A percentile compares a stretch with the other conserved stretches of the same genome.
phyloP scores from a whole-genome alignment of 2,329 filamentous ascomycete species.

The Xylariales sp. region DNA sequence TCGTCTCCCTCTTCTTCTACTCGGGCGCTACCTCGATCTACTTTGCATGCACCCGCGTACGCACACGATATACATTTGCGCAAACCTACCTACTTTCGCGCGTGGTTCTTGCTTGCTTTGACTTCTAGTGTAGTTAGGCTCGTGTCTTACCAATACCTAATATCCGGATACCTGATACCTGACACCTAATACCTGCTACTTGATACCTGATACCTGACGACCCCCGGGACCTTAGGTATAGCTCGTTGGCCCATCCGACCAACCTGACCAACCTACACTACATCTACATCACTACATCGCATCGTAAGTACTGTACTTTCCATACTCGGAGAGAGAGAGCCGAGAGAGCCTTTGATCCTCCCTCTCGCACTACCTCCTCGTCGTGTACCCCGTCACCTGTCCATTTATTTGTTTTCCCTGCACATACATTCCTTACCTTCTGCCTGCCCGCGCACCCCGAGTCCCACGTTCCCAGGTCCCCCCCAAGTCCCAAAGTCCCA shows the following conservation, averaged over 20 bases:
- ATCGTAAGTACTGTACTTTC: slow-evolving; percentile 33
- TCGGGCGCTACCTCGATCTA: slow-evolving; percentile 42
- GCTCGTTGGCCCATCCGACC: slow-evolving; percentile 25
- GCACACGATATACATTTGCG: slow-evolving; percentile 36
- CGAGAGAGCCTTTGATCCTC: slow-evolving; percentile 13
- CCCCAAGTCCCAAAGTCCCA: no score
- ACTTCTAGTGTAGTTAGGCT: slow-evolving; percentile 4
- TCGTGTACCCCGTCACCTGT: slow-evolving; percentile 28
- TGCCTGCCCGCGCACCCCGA: slow-evolving; percentile 7
- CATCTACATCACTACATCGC: no score
- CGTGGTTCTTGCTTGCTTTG: slow-evolving; percentile 8
- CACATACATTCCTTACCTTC: slow-evolving; percentile 30
- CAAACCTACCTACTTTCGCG: slow-evolving; percentile 29
- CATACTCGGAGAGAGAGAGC: background rate
- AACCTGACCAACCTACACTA: no score
- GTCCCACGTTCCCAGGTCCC: no score
- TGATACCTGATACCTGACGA: background rate
- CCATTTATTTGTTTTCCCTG: slow-evolving; percentile 27
- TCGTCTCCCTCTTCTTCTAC: slow-evolving; percentile 37
- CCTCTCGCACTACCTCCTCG: slow-evolving; percentile 21
- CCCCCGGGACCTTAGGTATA: background rate
- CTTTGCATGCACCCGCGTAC: slow-evolving; percentile 40
- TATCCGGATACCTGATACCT: slow-evolving; percentile 9
- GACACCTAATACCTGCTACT: background rate
- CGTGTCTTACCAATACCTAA: slow-evolving; percentile 33